Evolutionary conservation across 257 asterid species (phyloP), one percentile per base, ranked within the genome.

Genomic region (Solanum raphanifolium): DNA sequence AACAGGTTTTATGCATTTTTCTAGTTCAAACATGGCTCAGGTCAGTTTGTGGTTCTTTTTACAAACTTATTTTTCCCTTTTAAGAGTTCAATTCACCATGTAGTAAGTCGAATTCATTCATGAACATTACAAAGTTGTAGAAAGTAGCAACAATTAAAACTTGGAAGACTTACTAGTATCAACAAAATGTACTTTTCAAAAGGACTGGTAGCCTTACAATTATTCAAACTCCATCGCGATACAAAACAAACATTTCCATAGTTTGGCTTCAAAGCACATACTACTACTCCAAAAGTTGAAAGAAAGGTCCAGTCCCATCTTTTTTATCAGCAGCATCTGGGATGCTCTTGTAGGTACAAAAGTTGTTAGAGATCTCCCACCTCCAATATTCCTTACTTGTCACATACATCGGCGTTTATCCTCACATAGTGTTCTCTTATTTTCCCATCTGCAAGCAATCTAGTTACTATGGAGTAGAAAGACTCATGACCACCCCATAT

Each of bases 401-500:
- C 38, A 95, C 94, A 29, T 88, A 55, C 91, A 96, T 88, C 5
- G 76, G 91, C 1, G 96, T 95, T 96, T 65, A 96, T 92, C 89
- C 99, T 91, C 39, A 96, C 97, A 32, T 95, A 96, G 89, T 96
- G 98, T 36, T 92, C 91, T 60, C 99, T 89, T 20, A 96, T 92
- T 87, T 90, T 91, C 71, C 96, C 95, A 48, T 90, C 91, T 12
- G 88, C 89, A 32, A 95, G 41, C 97, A 93, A 7, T 95, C 99
- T 94, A 0, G 99, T 96, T 27, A 96, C 97, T 11, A 93, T 86
- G 58, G 94, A 92, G 92, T 90, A 95, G 41, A 96, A 93, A 7
- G 96, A 92, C 84, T 96, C 98, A 18, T 96, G 99, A 55, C 97
- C 99, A 2, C 98, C 99, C 99, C 99, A 96, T 35, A 93, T 95